These are phyloP conservation scores for Podospora pseudopauciseta DNA, from an alignment of 495 filamentous ascomycete genomes.

Conservation along the genomic window DNA sequence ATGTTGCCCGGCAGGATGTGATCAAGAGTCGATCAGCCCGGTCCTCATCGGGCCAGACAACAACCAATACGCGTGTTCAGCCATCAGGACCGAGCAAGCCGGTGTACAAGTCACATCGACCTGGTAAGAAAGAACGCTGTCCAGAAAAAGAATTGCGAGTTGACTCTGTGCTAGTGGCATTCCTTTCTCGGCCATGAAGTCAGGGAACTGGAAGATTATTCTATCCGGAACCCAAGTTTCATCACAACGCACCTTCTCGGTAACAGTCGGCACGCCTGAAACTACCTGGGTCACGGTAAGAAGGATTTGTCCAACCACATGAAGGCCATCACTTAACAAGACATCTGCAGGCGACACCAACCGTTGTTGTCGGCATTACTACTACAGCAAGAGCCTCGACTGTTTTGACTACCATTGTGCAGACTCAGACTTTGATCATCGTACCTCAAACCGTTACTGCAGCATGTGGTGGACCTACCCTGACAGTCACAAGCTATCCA, in stretches of 20 bases:
- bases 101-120: constrained; percentile 39
- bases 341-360: constrained; percentile 38
- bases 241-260: constrained; percentile 37
- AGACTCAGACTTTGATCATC: constrained; percentile 38
- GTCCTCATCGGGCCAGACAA: constrained; percentile 37
- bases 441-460: constrained; percentile 36
- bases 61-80: constrained; percentile 38
- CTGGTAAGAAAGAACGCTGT: constrained; percentile 29
- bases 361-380: constrained; percentile 38
- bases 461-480: constrained; percentile 35
- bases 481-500: constrained; percentile 38
- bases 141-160: neutral
- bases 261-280: constrained; percentile 35
- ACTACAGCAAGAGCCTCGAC: constrained; percentile 39
- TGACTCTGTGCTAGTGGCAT: constrained; percentile 30
- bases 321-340: neutral
- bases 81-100: constrained; percentile 36
- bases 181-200: constrained; percentile 39
- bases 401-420: constrained; percentile 34
- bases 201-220: constrained; percentile 42
- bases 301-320: neutral
- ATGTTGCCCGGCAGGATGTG: constrained; percentile 30
- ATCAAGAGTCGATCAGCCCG: constrained; percentile 38
- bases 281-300: constrained; percentile 39
- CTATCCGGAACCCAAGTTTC: constrained; percentile 37